Evolutionary conservation across 2,329 filamentous ascomycete genomes (phyloP), one percentile per base, ranked within the genome.

Genomic region (Fusarium fujikuroi): DNA sequence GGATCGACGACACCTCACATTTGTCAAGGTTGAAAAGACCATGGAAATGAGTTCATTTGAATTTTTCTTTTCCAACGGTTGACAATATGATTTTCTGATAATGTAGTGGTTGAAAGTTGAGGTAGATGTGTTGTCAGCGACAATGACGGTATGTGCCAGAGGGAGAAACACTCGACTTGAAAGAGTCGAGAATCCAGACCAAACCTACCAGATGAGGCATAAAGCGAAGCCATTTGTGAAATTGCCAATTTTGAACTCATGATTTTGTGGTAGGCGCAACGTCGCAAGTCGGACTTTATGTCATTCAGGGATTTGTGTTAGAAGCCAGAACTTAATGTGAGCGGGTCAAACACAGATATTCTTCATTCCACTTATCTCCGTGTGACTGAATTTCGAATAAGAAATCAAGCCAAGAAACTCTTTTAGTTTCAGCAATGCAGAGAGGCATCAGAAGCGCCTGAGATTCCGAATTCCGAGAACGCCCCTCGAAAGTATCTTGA

Each of bases 1-100:
- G 25, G 28, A 23, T 52, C 52, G 46, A 69, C 66, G 46, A 59
- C 66, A 69, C 23, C 18, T 46, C 46, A 30, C 16, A 23, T 65
- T 42, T 44, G 9, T 18, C 37, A 54, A 18, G 47, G 32, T 28
- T 52, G 56, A 44, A 19, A 53, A 40, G 30, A n/a, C 12, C 9
- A 28, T 36, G 25, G 5, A 19, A 7, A n/a, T 25, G 6, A 39
- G n/a, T 40, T 64, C 30, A 28, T 53, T 69, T 70, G 66, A 69
- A 54, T 70, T 69, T 70, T 9, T 21, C 6, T 59, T 15, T 28
- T 15, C n/a, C n/a, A 32, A 23, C 16, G 7, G 19, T 11, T n/a
- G 10, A 23, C 5, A 12, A 44, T 34, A n/a, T 40, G 15, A 9
- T 16, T 25, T 53, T 28, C 47, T 9, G 30, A 47, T 39, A 4